Conservation (phyloP, 2,329 filamentous ascomycete species). For the Cryphonectria radicalis region DNA sequence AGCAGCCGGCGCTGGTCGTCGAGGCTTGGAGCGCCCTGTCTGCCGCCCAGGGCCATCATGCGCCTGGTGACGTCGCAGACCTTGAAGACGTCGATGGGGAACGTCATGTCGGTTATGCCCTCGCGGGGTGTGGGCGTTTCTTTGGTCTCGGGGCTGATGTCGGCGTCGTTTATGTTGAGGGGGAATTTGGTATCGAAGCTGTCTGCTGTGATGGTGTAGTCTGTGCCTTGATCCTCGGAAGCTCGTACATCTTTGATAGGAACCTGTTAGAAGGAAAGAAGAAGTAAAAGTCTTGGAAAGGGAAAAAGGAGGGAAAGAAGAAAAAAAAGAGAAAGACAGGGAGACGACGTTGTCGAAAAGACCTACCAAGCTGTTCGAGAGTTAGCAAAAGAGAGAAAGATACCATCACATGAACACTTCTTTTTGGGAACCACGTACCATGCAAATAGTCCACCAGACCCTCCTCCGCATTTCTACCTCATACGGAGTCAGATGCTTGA, state of each 20-base stretch:
- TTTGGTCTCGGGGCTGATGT: constrained; percentile 53
- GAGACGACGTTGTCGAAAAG: neutral
- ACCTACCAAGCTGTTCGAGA: constrained; percentile 4
- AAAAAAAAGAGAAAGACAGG: too few relatives aligned
- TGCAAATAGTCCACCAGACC: constrained; percentile 60
- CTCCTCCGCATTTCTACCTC: constrained; percentile 58
- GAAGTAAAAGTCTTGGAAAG: too few relatives aligned
- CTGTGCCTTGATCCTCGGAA: constrained; percentile 39
- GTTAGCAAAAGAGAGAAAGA: neutral
- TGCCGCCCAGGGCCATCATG: constrained; percentile 41
- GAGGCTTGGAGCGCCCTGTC: constrained; percentile 31
- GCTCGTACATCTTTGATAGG: constrained; percentile 42
- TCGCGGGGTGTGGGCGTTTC: constrained; percentile 50
- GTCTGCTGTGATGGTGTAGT: constrained; percentile 48
- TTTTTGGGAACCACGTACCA: constrained; percentile 28
- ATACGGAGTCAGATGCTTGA: constrained; percentile 51
- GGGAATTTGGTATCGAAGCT: constrained; percentile 45
- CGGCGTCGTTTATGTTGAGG: constrained; percentile 59
- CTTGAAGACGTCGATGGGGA: constrained; percentile 51
- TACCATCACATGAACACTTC: neutral
- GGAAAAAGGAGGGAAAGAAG: neutral
- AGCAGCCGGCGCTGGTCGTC: constrained; percentile 50
- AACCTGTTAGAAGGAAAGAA: neutral
- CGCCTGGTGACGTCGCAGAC: constrained; percentile 43
- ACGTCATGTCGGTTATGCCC: constrained; percentile 63